Percentiles rank a stretch among this genome's conserved stretches.
Evolutionary conservation across 2,329 filamentous ascomycete species (phyloP).

Genomic region (Akanthomyces muscarius): DNA sequence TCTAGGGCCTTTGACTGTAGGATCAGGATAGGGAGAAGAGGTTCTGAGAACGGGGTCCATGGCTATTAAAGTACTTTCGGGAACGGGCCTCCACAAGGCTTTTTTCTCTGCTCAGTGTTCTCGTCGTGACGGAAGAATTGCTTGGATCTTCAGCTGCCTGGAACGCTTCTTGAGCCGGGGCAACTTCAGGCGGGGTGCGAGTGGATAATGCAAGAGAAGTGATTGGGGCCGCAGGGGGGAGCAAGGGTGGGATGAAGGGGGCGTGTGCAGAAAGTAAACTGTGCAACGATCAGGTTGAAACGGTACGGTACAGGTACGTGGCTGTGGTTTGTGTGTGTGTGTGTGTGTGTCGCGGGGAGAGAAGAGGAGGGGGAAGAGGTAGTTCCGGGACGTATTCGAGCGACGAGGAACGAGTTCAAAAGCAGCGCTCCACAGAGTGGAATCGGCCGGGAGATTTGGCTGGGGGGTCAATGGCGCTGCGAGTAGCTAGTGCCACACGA

Average conservation of each 20-base stretch:
- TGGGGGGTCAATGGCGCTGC: not conserved
- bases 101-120: conserved; percentile 11
- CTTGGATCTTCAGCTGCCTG: conserved; percentile 20
- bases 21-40: conserved; percentile 36
- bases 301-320: conserved; percentile 10
- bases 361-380: not conserved
- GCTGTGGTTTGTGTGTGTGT: not conserved
- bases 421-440: conserved; percentile 16
- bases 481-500: conserved; percentile 11
- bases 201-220: conserved; percentile 9
- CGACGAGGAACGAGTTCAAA: not conserved
- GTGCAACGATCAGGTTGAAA: conserved; percentile 14
- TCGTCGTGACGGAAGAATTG: conserved; percentile 16
- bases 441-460: conserved; percentile 18
- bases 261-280: conserved; percentile 10
- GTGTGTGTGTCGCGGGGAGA: not conserved
- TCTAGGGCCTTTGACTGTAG: conserved; percentile 37
- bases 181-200: conserved; percentile 8
- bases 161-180: conserved; percentile 17
- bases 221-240: not conserved
- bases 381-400: conserved; percentile 19
- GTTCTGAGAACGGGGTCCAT: conserved; percentile 39
- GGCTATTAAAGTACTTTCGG: conserved; percentile 35
- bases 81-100: conserved; percentile 17
- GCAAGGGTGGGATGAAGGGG: conserved; percentile 4